Evolutionary conservation across 2,329 filamentous ascomycete genomes (phyloP).

Genomic region (Allantophomopsis lycopodina): DNA sequence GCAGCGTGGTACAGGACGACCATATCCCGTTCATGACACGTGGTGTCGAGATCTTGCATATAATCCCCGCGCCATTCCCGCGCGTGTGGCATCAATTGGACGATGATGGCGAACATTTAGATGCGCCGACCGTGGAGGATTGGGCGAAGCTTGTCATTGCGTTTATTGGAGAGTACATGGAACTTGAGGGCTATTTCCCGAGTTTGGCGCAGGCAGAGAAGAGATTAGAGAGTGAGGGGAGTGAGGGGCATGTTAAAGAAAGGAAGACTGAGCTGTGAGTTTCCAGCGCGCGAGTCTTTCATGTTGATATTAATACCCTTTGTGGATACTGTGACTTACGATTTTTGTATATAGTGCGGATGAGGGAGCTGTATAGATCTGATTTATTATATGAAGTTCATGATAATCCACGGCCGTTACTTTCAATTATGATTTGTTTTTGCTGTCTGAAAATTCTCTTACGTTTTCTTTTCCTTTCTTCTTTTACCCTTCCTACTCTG

Average conservation of each 20-base stretch:
- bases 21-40: conserved; percentile 81
- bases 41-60: conserved; percentile 77
- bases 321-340: too few relatives aligned
- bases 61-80: conserved; percentile 79
- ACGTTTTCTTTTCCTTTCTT: too few relatives aligned
- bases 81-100: conserved; percentile 72
- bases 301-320: too few relatives aligned
- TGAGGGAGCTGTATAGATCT: too few relatives aligned
- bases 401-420: too few relatives aligned
- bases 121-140: conserved; percentile 67
- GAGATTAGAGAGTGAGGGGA: conserved; percentile 1
- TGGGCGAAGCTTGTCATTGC: conserved; percentile 77
- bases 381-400: too few relatives aligned
- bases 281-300: too few relatives aligned
- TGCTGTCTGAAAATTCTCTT: too few relatives aligned
- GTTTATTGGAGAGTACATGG: conserved; percentile 88
- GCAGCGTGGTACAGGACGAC: conserved; percentile 62
- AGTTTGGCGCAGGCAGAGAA: conserved; percentile 3
- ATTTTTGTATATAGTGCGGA: too few relatives aligned
- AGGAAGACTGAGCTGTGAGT: conserved; percentile 2
- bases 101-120: conserved; percentile 76
- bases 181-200: conserved; percentile 34
- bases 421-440: too few relatives aligned
- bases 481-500: too few relatives aligned
- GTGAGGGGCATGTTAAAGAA: conserved; percentile 3